Evolutionary conservation across 2,329 filamentous ascomycete genomes (phyloP), one percentile per base, ranked within the genome.

Genomic region (Aspergillus sp.): DNA sequence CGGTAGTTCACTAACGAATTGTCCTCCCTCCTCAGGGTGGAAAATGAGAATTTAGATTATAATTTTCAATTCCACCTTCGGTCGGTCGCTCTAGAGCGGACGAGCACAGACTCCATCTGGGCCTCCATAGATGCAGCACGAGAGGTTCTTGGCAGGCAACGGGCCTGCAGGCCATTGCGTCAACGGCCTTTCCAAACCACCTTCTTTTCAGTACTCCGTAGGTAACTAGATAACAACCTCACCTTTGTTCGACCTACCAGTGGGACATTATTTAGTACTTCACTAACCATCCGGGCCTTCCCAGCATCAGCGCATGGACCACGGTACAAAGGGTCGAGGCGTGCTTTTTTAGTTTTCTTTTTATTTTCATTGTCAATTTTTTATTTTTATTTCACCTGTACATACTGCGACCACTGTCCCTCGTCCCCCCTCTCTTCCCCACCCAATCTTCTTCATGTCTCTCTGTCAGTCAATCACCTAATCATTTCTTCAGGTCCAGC

Each of bases 61-160:
- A n/a, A 50, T 36, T 51, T n/a, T 14, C 29, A 45, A 31, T 49
- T 20, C 49, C 32, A 36, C 24, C 36, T 57, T 57, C 52, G 54
- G 60, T 54, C 57, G 57, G 57, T 55, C 54, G 57, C 56, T 54
- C 22, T 45, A 54, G 54, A 29, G 57, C 39, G 50, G 32, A 56
- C 31, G 52, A 64, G 58, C 60, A 61, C 60, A 61, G 58, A 63
- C 60, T 56, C 49, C 58, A 55, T 61, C 63, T 61, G 56, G 55
- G 31, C 56, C 57, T 54, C 54, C 31, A 49, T 54, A 39, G 60
- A 60, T 58, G 58, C 58, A 61, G 60, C 22, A 55, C 20, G 39
- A 56, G 52, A 52, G 47, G 46, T 54, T 46, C 62, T 64, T 64
- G 62, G 62, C 57, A 61, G 52, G 55, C 54, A 58, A 63, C 58